Conservation (phyloP, 2,329 filamentous ascomycete genomes). For the Neonectria sp. region DNA sequence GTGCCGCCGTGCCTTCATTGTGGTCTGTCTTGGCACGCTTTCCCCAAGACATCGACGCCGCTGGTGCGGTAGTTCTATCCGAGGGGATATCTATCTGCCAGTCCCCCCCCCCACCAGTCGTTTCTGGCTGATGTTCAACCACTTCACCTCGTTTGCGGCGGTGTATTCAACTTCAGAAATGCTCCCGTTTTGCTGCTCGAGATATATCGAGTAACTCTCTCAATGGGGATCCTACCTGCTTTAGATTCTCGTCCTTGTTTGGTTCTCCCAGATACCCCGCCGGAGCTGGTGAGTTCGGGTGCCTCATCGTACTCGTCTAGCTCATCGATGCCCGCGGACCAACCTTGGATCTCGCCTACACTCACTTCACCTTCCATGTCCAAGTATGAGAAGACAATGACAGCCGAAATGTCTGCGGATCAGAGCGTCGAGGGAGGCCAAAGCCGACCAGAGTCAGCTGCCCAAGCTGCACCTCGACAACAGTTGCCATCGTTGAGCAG, state of each 20-base stretch:
- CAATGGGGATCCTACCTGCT: slow-evolving; percentile 71
- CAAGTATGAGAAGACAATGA: slow-evolving; percentile 67
- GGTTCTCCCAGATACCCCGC: slow-evolving; percentile 68
- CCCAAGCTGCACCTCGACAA: slow-evolving; percentile 55
- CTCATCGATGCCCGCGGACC: slow-evolving; percentile 60
- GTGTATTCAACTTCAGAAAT: slow-evolving; percentile 42
- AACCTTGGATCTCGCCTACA: slow-evolving; percentile 59
- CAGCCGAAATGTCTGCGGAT: slow-evolving; percentile 59
- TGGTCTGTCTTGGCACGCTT: slow-evolving; percentile 47
- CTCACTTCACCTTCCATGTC: slow-evolving; percentile 70
- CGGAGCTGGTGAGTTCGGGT: slow-evolving; percentile 68
- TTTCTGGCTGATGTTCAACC: slow-evolving; percentile 35
- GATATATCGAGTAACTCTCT: slow-evolving; percentile 53
- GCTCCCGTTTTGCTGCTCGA: slow-evolving; percentile 45
- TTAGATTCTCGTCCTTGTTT: slow-evolving; percentile 66
- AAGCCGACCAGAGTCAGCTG: slow-evolving; percentile 53
- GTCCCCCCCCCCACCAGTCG: slow-evolving; percentile 38
- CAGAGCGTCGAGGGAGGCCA: slow-evolving; percentile 57
- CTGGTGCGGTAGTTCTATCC: slow-evolving; percentile 48
- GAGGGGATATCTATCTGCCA: slow-evolving; percentile 48
- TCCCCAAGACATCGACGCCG: slow-evolving; percentile 43
- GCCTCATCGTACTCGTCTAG: slow-evolving; percentile 64
- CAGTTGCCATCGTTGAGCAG: slow-evolving; percentile 71
- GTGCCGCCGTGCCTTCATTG: slow-evolving; percentile 44
- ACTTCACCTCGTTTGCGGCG: slow-evolving; percentile 35